Evolutionary conservation across 2,329 filamentous ascomycete genomes (phyloP).

Genomic region (Aquanectria penicillioides): DNA sequence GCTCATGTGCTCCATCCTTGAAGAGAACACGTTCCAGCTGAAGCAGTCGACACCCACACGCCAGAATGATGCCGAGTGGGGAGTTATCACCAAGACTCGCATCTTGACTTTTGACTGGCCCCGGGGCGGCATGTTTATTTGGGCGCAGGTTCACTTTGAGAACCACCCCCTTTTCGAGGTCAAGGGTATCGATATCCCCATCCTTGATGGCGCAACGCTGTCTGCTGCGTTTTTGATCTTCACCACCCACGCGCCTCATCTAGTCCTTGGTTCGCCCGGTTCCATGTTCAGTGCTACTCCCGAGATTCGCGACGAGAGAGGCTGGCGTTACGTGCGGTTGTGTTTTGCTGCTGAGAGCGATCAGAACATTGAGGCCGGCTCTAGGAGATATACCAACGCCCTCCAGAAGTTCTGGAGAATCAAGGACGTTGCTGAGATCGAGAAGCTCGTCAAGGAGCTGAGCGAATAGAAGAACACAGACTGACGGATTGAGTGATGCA

Average conservation of each 20-base stretch:
- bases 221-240: constrained; percentile 75
- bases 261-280: constrained; percentile 78
- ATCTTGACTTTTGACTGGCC: constrained; percentile 84
- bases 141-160: constrained; percentile 78
- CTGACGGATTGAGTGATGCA: not conserved
- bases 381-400: constrained; percentile 72
- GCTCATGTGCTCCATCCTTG: constrained; percentile 78
- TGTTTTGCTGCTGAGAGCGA: constrained; percentile 89
- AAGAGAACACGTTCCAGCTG: constrained; percentile 72
- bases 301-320: constrained; percentile 65
- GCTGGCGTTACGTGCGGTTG: constrained; percentile 78
- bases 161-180: constrained; percentile 73
- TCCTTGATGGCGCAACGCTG: constrained; percentile 66
- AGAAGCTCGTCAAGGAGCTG: constrained; percentile 63
- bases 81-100: constrained; percentile 77
- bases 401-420: constrained; percentile 82
- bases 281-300: constrained; percentile 76
- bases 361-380: constrained; percentile 71
- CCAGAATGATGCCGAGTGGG: constrained; percentile 70
- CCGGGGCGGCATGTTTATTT: constrained; percentile 91
- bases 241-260: constrained; percentile 74
- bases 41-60: constrained; percentile 66
- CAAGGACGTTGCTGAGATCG: constrained; percentile 72
- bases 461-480: not conserved
- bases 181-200: constrained; percentile 43